phyloP scores from a whole-genome alignment of 2,329 filamentous ascomycete species.

The Diaporthe citriasiana region DNA sequence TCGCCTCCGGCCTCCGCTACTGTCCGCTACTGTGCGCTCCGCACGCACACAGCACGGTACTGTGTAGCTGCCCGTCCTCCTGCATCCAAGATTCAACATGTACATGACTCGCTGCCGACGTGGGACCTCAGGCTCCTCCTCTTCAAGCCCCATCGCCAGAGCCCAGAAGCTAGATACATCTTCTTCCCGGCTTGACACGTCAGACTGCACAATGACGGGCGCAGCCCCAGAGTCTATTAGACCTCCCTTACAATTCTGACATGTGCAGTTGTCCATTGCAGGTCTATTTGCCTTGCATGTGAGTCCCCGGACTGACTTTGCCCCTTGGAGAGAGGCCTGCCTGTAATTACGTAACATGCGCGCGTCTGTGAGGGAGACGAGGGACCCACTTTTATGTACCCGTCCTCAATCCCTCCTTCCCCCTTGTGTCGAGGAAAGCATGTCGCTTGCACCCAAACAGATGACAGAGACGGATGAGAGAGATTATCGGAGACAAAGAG shows the following conservation, averaged over 20 bases:
- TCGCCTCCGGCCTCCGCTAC: background rate
- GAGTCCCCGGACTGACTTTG: background rate
- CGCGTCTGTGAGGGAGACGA: slow-evolving; percentile 11
- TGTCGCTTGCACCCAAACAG: background rate
- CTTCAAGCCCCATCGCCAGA: slow-evolving; percentile 12
- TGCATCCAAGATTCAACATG: slow-evolving; percentile 18
- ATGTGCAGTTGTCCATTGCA: slow-evolving; percentile 16
- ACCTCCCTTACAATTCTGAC: background rate
- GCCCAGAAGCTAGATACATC: background rate
- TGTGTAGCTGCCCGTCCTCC: background rate
- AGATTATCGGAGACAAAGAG: background rate
- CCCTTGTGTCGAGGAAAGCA: background rate
- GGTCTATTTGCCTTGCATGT: background rate
- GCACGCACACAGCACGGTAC: background rate
- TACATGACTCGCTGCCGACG: slow-evolving; percentile 31
- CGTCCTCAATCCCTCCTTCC: background rate
- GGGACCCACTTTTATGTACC: background rate
- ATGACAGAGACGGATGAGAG: background rate
- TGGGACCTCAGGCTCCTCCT: slow-evolving; percentile 11
- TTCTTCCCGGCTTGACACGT: slow-evolving; percentile 23
- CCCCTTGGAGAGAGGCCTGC: background rate
- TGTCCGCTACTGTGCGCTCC: background rate
- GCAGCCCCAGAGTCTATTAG: slow-evolving; percentile 16
- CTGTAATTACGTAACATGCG: slow-evolving; percentile 27
- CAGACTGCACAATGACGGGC: slow-evolving; percentile 27